Percentiles rank a stretch among this genome's conserved stretches.
phyloP scores from a whole-genome alignment of 768 basidiomycete species.

The Lactifluus rugatus region DNA sequence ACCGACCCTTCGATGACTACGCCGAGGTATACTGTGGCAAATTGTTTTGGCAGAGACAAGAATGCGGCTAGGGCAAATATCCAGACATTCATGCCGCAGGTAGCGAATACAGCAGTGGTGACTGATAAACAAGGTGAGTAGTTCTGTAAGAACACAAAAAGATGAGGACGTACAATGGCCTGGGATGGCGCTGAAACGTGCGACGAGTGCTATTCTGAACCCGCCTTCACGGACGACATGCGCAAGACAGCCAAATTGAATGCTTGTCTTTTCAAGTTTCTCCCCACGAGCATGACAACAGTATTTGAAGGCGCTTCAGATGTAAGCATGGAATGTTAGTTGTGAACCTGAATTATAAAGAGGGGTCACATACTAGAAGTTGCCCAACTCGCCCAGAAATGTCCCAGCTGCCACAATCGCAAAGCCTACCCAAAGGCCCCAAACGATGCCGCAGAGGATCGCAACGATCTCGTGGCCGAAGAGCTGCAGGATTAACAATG shows the following conservation, averaged over 20 bases:
- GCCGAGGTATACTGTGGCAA: constrained; percentile 86
- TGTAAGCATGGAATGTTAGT: background rate
- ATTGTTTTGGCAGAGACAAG: constrained; percentile 82
- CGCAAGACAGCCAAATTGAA: constrained; percentile 40
- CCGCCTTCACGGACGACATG: constrained; percentile 76
- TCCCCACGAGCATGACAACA: constrained; percentile 66
- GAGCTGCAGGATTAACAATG: constrained; percentile 35
- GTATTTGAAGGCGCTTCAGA: constrained; percentile 70
- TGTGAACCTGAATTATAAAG: background rate
- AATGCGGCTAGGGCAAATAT: constrained; percentile 72
- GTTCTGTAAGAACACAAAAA: background rate
- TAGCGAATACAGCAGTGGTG: constrained; percentile 80
- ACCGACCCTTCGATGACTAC: constrained; percentile 47
- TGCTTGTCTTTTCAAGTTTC: constrained; percentile 41
- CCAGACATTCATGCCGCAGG: constrained; percentile 79
- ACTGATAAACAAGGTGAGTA: constrained; percentile 34
- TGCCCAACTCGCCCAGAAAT: constrained; percentile 77
- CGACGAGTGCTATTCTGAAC: constrained; percentile 72
- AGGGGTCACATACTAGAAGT: constrained; percentile 58
- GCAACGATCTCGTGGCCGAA: constrained; percentile 92
- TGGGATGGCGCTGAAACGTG: constrained; percentile 73
- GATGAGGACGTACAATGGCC: constrained; percentile 56
- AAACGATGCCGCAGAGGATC: constrained; percentile 80
- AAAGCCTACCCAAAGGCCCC: constrained; percentile 83
- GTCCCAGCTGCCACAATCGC: constrained; percentile 80